Conservation (phyloP, 2,329 filamentous ascomycete species). For the Dactylellina drechsleri region DNA sequence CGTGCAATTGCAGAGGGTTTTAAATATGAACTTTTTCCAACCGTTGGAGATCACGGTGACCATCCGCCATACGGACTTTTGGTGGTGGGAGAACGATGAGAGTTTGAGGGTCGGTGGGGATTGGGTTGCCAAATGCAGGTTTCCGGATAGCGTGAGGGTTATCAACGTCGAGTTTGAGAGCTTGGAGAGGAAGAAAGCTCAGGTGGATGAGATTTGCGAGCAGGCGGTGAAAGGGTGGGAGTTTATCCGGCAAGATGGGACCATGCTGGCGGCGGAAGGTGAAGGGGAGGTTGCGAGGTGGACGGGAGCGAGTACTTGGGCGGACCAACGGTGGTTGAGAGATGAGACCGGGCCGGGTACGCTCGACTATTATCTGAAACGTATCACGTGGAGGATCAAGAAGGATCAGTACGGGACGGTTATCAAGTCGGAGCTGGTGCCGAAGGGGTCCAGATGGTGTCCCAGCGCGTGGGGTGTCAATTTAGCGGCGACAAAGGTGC, state of each 20-base stretch:
- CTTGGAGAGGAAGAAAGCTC: conserved; percentile 63
- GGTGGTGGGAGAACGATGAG: conserved; percentile 63
- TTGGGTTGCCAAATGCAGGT: conserved; percentile 62
- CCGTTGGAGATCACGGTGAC: conserved; percentile 64
- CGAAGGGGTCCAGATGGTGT: not conserved
- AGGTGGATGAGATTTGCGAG: conserved; percentile 64
- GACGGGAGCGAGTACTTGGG: conserved; percentile 65
- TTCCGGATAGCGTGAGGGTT: conserved; percentile 61
- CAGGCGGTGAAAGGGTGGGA: conserved; percentile 58
- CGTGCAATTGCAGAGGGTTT: conserved; percentile 56
- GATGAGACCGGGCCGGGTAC: conserved; percentile 63
- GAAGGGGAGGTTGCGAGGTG: conserved; percentile 61
- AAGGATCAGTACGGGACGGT: not conserved
- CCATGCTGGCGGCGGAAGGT: conserved; percentile 26
- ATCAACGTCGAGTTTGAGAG: conserved; percentile 66
- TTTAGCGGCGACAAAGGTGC: not conserved
- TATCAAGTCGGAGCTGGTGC: not conserved
- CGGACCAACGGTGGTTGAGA: conserved; percentile 61
- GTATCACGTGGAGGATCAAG: conserved; percentile 60
- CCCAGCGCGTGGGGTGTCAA: not conserved
- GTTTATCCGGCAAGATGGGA: conserved; percentile 20
- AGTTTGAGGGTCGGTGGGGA: conserved; percentile 61
- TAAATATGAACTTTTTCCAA: conserved; percentile 59
- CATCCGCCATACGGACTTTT: conserved; percentile 67
- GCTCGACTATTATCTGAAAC: conserved; percentile 64